phyloP scores from a whole-genome alignment of 495 filamentous ascomycete genomes.

The Astrothelium subdiscretum region DNA sequence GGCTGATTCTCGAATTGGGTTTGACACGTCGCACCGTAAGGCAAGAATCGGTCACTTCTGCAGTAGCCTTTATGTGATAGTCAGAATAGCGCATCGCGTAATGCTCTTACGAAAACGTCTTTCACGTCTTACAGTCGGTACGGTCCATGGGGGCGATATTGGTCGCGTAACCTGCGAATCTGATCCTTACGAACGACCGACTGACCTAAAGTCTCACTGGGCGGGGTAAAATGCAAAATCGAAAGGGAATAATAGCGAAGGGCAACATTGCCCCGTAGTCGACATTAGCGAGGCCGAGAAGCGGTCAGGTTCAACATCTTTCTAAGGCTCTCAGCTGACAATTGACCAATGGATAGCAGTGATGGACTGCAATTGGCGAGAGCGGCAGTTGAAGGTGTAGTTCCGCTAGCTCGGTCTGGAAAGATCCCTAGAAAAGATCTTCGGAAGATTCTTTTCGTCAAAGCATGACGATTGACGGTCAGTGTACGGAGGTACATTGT shows the following conservation, averaged over 20 bases:
- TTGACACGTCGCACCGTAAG: background rate
- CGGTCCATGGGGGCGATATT: background rate
- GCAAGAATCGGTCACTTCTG: background rate
- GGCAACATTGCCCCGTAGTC: background rate
- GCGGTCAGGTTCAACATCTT: background rate
- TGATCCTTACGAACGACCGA: background rate
- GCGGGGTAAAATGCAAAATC: background rate
- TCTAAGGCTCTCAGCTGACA: background rate
- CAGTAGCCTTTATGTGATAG: background rate
- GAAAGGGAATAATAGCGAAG: background rate
- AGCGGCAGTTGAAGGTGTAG: too few species aligned
- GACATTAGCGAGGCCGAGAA: background rate
- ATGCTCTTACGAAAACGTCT: background rate
- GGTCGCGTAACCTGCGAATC: background rate
- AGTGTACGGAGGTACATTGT: too few species aligned
- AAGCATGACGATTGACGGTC: too few species aligned
- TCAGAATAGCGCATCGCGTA: background rate
- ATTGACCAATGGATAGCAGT: background rate
- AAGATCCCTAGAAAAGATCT: background rate
- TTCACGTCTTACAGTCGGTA: background rate
- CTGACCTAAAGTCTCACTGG: background rate
- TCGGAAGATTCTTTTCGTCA: background rate
- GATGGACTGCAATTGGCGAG: too few species aligned
- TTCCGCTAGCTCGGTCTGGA: background rate
- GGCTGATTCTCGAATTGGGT: background rate